Evolutionary conservation across 1,139 yeast genomes (phyloP).

Genomic region (Kodamaea derodonti): DNA sequence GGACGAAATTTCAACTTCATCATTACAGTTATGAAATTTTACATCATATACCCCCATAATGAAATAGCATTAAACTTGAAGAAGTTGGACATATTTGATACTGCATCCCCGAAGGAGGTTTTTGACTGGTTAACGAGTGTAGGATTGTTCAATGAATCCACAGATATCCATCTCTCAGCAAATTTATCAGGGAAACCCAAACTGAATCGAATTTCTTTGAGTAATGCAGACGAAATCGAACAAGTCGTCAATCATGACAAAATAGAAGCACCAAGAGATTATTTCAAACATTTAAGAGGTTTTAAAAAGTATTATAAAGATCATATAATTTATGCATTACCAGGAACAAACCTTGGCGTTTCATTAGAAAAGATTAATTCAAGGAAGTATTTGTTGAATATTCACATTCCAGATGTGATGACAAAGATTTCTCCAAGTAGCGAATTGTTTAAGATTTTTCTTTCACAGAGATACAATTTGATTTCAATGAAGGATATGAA

Average conservation of each 20-base stretch:
- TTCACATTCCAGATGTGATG: constrained; percentile 45
- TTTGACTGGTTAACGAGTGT: constrained; percentile 17
- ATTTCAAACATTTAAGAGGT: constrained; percentile 26
- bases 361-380: constrained; percentile 33
- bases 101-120: constrained; percentile 14
- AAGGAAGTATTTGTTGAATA: constrained; percentile 27
- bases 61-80: constrained; percentile 13
- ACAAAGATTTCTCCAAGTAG: constrained; percentile 29
- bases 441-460: constrained; percentile 17
- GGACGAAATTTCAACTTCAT: constrained; percentile 23
- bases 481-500: constrained; percentile 8
- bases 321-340: constrained; percentile 27
- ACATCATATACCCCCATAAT: constrained; percentile 34
- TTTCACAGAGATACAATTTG: constrained; percentile 8
- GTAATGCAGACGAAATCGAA: constrained; percentile 17
- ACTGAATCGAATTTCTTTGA: constrained; percentile 18
- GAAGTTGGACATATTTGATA: constrained; percentile 11
- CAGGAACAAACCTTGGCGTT: constrained; percentile 18
- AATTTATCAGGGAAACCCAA: constrained; percentile 23
- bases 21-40: constrained; percentile 30
- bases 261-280: constrained; percentile 14
- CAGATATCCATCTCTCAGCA: constrained; percentile 32
- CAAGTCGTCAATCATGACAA: constrained; percentile 4
- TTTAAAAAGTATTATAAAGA: constrained; percentile 23
- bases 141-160: constrained; percentile 23